Evolutionary conservation across 495 filamentous ascomycete genomes (phyloP), one percentile per base, ranked within the genome.

Genomic region (Hapsidospora chrysogenum): DNA sequence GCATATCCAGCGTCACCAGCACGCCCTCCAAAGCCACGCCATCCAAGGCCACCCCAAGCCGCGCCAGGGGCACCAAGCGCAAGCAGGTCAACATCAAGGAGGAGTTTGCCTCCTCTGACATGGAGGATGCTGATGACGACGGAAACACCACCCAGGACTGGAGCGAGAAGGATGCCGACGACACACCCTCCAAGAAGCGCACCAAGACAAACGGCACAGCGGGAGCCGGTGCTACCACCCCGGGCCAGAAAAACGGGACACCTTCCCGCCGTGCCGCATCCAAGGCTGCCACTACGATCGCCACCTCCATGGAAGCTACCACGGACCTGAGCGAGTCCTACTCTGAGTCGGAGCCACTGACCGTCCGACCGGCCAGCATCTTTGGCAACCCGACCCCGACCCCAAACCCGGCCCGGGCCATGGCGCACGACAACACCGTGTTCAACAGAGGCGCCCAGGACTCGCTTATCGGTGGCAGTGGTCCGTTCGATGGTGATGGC

Each of bases 161-260:
- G 21, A 27, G 23, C 33, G 42, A 47, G 31, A 48, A 52, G n/a
- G 46, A 50, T 14, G 44, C 38, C 18, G 35, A 49, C 3, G 46
- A 54, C 33, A 19, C 17, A 5, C 36, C 41, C 3, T 35, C 50
- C 11, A 40, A 16, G 30, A 23, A 32, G 20, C n/a, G 13, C 11
- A 16, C 34, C 18, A 39, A 35, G 26, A 14, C 15, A 9, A 3
- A 17, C 29, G 33, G 18, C 14, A 17, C 30, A 16, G 13, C 30
- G 14, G 11, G 9, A 4, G 11, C 30, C 6, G 9, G 9, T 11
- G 11, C 30, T 9, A 28, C 23, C 36, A 15, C 20, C 26, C 33
- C 33, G 23, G 22, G 33, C 33, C 33, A 27, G 21, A 36, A 23
- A 22, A 36, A 15, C 23, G 33, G 20, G 33, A 36, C 33, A 17